Conservation (phyloP, 2,329 filamentous ascomycete genomes). For the Beauveria rudraprayagi region DNA sequence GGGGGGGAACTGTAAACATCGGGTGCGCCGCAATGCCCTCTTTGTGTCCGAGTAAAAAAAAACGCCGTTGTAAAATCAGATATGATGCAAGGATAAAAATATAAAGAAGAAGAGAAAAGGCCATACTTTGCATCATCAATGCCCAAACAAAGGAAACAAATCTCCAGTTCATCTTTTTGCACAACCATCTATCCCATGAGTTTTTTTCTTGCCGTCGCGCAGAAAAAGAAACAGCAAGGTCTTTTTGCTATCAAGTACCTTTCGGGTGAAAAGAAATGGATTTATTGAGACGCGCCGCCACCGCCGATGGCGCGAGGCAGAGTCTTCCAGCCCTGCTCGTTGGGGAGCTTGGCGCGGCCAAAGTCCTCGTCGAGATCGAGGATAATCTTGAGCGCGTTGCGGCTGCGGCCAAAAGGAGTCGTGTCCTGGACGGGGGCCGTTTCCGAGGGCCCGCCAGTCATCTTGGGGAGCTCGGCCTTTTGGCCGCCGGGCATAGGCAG, state of each 20-base stretch:
- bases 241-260: background rate
- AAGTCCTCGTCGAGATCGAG: conserved; percentile 92
- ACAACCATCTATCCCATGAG: background rate
- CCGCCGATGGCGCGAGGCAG: conserved; percentile 43
- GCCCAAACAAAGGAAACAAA: conserved; percentile 6
- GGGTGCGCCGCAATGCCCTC: conserved; percentile 10
- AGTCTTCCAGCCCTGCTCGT: conserved; percentile 44
- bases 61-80: conserved; percentile 7
- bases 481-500: conserved; percentile 69
- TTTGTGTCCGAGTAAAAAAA: conserved; percentile 7
- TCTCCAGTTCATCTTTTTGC: background rate
- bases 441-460: conserved; percentile 53
- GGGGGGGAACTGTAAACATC: conserved; percentile 1
- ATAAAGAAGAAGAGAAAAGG: conserved; percentile 7
- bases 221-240: background rate
- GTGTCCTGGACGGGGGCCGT: conserved; percentile 37
- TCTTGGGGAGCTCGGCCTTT: conserved; percentile 41
- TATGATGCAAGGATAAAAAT: conserved; percentile 11
- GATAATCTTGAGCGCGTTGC: conserved; percentile 92
- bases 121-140: conserved; percentile 7
- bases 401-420: conserved; percentile 53
- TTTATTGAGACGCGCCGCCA: conserved; percentile 18
- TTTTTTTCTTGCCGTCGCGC: background rate
- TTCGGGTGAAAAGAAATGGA: background rate
- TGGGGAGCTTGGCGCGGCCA: conserved; percentile 60